A percentile compares a stretch with the other conserved stretches of the same genome.
Evolutionary conservation across 139 green algal genomes (phyloP).

Genomic region (Pycnococcus provasolii): DNA sequence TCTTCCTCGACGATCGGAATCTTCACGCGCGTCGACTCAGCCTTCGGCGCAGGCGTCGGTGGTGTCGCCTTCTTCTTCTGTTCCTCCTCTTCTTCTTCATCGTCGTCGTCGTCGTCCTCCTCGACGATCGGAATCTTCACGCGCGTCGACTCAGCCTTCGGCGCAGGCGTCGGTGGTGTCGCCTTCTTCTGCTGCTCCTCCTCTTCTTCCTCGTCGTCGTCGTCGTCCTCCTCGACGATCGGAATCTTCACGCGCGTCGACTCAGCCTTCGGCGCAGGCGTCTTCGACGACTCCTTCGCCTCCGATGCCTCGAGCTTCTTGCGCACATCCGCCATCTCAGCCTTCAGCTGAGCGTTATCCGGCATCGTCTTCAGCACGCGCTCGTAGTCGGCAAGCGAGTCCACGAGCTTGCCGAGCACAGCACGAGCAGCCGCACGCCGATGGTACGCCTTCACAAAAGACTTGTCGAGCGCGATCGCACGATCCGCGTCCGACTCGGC

Average conservation of each 20-base stretch:
- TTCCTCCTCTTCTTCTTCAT: neutral
- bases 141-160: too few relatives aligned
- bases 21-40: neutral
- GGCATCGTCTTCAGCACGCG: neutral
- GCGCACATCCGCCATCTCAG: neutral
- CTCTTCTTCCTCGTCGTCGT: too few relatives aligned
- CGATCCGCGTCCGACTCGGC: neutral
- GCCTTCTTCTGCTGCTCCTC: too few relatives aligned
- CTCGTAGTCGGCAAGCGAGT: constrained; percentile 4
- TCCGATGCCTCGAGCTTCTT: neutral
- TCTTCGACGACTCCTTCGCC: neutral
- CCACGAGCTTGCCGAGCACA: neutral
- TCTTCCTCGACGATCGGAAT: constrained; percentile 11
- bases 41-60: neutral
- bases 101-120: neutral
- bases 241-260: too few relatives aligned
- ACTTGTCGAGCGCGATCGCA: neutral
- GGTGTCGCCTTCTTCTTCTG: neutral
- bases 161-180: neutral
- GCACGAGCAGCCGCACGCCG: neutral
- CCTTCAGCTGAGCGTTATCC: neutral
- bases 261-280: too few relatives aligned
- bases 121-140: neutral
- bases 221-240: too few relatives aligned
- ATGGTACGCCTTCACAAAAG: constrained; percentile 14